A percentile compares a stretch with the other conserved stretches of the same genome.
phyloP scores from a whole-genome alignment of 1,284 basidiomycete genomes.

The Prillingera fragicola region DNA sequence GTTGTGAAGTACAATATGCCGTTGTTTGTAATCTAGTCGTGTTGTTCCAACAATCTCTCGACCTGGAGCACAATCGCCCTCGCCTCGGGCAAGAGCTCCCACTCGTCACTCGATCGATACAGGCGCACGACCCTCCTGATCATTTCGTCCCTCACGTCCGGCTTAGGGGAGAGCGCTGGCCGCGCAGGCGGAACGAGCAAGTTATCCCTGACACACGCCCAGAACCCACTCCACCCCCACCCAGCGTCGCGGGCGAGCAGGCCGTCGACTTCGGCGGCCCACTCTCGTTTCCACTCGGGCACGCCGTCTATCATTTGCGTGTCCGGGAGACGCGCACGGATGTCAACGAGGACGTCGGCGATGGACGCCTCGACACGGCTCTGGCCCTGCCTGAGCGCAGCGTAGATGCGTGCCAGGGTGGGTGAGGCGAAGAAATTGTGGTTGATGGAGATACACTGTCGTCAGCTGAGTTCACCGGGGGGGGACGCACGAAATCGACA shows the following conservation, averaged over 20 bases:
- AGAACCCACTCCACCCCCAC: slow-evolving; percentile 50
- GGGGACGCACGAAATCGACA: slow-evolving; percentile 36
- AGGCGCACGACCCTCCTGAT: slow-evolving; percentile 22
- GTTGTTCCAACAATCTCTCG: slow-evolving; percentile 13
- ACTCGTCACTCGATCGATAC: slow-evolving; percentile 29
- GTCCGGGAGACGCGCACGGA: slow-evolving; percentile 6
- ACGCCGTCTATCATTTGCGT: slow-evolving; percentile 10
- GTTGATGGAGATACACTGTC: slow-evolving; percentile 51
- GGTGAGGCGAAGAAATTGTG: slow-evolving; percentile 54
- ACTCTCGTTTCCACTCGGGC: slow-evolving; percentile 48
- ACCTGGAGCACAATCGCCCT: slow-evolving; percentile 18
- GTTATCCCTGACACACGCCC: slow-evolving; percentile 35
- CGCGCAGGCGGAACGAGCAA: slow-evolving; percentile 31
- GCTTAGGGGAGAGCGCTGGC: slow-evolving; percentile 18
- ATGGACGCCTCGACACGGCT: slow-evolving; percentile 48
- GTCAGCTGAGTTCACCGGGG: background rate
- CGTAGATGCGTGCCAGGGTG: slow-evolving; percentile 51
- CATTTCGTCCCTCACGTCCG: slow-evolving; percentile 16
- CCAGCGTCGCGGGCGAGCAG: slow-evolving; percentile 50
- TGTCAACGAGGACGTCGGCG: slow-evolving; percentile 45
- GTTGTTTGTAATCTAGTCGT: too few species aligned
- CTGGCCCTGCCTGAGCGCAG: slow-evolving; percentile 45
- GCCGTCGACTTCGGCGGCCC: slow-evolving; percentile 49
- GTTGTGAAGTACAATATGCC: too few species aligned
- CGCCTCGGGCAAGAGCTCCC: slow-evolving; percentile 22